Evolutionary conservation across 108 stramenopile genomes (phyloP).

Genomic region (Nitzschia sp.): DNA sequence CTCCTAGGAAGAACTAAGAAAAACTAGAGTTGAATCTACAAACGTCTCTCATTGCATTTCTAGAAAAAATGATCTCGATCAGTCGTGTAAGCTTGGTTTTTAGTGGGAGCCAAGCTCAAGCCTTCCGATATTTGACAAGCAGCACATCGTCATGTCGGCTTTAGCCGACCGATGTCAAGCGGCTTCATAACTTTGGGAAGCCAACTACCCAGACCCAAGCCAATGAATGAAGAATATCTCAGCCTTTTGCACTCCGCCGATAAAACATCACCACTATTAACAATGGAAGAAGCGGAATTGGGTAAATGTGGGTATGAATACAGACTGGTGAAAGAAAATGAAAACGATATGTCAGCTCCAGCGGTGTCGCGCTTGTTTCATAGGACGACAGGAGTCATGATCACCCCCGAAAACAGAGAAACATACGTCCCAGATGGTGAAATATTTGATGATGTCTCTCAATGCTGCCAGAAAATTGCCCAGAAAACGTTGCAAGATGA

Average conservation of each 20-base stretch:
- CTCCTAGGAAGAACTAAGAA: constrained; percentile 4
- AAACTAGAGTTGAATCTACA: not conserved
- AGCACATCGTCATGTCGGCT: no score
- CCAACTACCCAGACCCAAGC: no score
- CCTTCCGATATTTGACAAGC: no score
- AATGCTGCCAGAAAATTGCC: constrained; percentile 45
- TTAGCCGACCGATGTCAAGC: no score
- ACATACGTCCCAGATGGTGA: constrained; percentile 41
- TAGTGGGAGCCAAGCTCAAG: no score
- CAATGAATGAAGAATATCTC: no score
- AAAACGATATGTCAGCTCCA: no score
- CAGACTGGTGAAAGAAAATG: not conserved
- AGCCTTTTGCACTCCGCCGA: no score
- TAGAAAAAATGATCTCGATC: no score
- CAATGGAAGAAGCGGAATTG: not conserved
- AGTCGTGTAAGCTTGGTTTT: no score
- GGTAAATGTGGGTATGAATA: constrained; percentile 13
- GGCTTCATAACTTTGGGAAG: no score
- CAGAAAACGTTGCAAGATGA: constrained; percentile 31
- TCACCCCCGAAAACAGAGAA: constrained; percentile 36
- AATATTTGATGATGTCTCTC: constrained; percentile 42
- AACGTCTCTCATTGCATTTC: no score
- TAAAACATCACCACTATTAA: not conserved
- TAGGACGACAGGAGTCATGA: constrained; percentile 20
- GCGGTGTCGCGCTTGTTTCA: constrained; percentile 11